These are phyloP conservation scores for Fallopia convolvulus DNA, from an alignment of 148 eudicot species.

Conservation along the genomic window DNA sequence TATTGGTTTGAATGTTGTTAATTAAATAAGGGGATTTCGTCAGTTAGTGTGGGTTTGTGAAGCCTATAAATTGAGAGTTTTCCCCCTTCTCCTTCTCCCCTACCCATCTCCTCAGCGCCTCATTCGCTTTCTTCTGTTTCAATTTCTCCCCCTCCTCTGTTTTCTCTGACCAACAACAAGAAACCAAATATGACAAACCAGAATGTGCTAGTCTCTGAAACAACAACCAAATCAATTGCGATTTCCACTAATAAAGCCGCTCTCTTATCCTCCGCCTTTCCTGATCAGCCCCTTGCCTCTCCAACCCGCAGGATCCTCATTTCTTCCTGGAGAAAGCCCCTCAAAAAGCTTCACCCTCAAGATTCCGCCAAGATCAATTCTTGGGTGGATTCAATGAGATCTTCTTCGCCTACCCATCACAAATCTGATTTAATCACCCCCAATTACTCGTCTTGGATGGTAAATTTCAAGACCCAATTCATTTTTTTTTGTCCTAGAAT, in stretches of 20 bases:
- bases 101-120: background rate
- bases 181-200: background rate
- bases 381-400: constrained; percentile 19
- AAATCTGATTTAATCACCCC: background rate
- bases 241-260: too few species aligned
- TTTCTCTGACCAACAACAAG: background rate
- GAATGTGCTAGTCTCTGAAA: background rate
- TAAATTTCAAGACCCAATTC: background rate
- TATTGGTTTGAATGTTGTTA: background rate
- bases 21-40: background rate
- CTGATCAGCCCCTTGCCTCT: background rate
- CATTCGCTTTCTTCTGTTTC: background rate
- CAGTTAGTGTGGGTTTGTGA: background rate
- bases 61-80: background rate
- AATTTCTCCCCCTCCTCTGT: background rate
- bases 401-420: constrained; percentile 18
- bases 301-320: background rate
- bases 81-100: background rate
- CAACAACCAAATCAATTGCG: background rate
- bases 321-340: background rate
- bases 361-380: constrained; percentile 4
- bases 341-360: background rate
- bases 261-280: background rate
- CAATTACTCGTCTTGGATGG: background rate
- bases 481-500: background rate